Base-by-base conservation (phyloP, 139 green algal genomes). In the Nannochloris sp. region DNA sequence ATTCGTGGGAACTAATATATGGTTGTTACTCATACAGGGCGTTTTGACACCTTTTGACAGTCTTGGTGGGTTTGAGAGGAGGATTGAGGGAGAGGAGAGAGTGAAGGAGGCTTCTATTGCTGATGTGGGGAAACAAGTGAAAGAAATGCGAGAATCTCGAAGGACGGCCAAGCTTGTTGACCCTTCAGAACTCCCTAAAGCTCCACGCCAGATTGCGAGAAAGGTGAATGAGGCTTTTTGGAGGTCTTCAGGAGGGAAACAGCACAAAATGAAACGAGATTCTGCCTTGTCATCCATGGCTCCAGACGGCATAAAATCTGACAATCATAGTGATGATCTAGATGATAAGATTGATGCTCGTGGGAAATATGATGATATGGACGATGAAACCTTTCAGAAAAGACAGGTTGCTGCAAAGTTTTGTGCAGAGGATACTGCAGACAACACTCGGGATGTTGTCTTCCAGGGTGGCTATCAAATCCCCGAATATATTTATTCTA, bases 21-120 rank as follows among this genome's bases (percentile, higher is more conserved):
- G 20, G 20, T 23, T 40, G 11, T 12, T 40, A 40, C 11, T 1
- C 9, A 20, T 61, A 43, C 68, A 83, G 76, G 89, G 89, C 4
- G 71, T 93, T 14, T 62, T 96, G 17, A 96, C 89, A 0, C 89
- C 89, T 2, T 96, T 96, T 76, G 85, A 91, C 58, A 61, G 56
- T 2, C 65, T 96, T 43, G 70, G 81, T 0, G 89, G 88, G 14
- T 92, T 89, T 71, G 88, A 94, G 56, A 69, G 78, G 8, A 64
- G 66, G 12, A 65, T 89, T 2, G 49, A 80, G 49, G 61, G 44
- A 6, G 58, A 31, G 4, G 25, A 33, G 4, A 36, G 3, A 13
- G 56, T 23, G 4, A 36, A 25, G 3, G 58, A 4, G 62, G 65
- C 26, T 13, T 64, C 64, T 62, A 58, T 76, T 62, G 57, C 76